Evolutionary conservation across 75 land plant genomes (phyloP).

Genomic region (Cunninghamia lanceolata): DNA sequence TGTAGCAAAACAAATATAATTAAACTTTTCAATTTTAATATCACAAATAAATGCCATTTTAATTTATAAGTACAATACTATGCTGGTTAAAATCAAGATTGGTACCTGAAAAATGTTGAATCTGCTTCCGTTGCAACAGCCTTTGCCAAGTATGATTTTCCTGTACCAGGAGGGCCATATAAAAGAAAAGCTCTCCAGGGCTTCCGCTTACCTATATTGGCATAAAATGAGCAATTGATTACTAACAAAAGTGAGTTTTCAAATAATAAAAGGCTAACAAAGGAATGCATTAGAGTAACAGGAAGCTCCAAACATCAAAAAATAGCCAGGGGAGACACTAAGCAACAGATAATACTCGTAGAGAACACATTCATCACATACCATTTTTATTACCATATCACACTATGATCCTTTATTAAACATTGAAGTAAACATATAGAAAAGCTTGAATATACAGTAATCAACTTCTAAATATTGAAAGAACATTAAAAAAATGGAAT

Average conservation of each 20-base stretch:
- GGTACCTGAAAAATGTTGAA: slow-evolving; percentile 79
- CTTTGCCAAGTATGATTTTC: slow-evolving; percentile 86
- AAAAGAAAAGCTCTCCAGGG: slow-evolving; percentile 87
- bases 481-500: background rate
- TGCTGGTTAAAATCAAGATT: background rate
- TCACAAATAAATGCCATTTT: background rate
- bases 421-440: background rate
- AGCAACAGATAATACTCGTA: background rate
- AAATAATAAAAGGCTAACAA: background rate
- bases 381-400: background rate
- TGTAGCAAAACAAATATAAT: background rate
- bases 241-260: background rate
- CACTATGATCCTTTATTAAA: background rate
- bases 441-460: background rate
- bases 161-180: slow-evolving; percentile 89
- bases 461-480: background rate
- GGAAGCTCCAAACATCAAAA: background rate
- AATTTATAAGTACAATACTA: background rate
- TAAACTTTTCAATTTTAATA: background rate
- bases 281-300: background rate
- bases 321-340: background rate
- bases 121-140: slow-evolving; percentile 89
- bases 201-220: slow-evolving; percentile 53
- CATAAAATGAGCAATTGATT: background rate
- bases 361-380: background rate